phyloP scores from a whole-genome alignment of 306 rosid genomes.

The Lotus japonicus region DNA sequence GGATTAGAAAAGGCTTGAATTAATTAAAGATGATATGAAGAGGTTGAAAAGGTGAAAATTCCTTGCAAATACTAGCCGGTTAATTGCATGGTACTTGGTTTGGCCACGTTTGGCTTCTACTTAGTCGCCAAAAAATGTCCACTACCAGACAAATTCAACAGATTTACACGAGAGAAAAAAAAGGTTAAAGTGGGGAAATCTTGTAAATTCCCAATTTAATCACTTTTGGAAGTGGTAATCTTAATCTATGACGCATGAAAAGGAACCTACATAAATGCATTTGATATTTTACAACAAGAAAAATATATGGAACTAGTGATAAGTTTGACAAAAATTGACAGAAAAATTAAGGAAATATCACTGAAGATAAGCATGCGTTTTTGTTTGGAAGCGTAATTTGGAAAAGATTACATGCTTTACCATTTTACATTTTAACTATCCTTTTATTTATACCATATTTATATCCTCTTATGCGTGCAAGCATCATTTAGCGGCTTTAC shows the following conservation, averaged over 20 bases:
- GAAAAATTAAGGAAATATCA: constrained; percentile 16
- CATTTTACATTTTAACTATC: constrained; percentile 3
- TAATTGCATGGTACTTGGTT: not conserved
- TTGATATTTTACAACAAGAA: constrained; percentile 18
- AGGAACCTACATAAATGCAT: constrained; percentile 12
- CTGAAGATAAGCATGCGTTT: constrained; percentile 19
- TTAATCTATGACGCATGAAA: constrained; percentile 9
- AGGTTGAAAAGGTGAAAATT: not conserved
- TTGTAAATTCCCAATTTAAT: constrained; percentile 2
- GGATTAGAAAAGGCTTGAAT: not conserved
- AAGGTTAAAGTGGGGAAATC: not conserved
- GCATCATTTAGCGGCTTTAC: constrained; percentile 41
- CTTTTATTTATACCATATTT: not conserved
- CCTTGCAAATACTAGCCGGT: not conserved
- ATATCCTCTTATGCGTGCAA: constrained; percentile 29
- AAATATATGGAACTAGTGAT: not conserved
- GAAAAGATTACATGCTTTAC: constrained; percentile 21
- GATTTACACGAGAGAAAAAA: not conserved
- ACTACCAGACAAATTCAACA: constrained; percentile 3
- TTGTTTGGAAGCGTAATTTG: constrained; percentile 23
- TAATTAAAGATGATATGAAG: not conserved
- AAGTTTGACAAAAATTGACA: constrained; percentile 21
- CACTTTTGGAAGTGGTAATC: constrained; percentile 25
- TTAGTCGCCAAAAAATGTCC: not conserved
- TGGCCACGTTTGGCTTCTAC: constrained; percentile 4